These are phyloP conservation scores for Metroxylon sagu DNA, from an alignment of 176 grass and related monocot species.

Conservation along the genomic window DNA sequence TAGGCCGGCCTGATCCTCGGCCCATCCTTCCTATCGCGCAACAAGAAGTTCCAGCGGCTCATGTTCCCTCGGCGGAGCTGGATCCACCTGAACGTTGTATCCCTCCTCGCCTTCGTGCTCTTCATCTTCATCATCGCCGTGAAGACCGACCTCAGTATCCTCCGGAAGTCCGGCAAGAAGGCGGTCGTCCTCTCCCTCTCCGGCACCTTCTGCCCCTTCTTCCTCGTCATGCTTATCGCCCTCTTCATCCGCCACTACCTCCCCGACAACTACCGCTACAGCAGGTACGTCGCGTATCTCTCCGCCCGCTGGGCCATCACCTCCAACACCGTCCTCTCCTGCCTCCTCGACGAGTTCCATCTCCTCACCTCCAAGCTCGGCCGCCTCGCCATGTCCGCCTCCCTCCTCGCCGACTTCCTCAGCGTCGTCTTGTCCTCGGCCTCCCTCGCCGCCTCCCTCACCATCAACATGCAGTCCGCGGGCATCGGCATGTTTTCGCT, in stretches of 20 bases:
- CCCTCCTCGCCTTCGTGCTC: not conserved
- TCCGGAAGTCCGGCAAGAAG: conserved; percentile 8
- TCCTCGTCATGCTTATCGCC: conserved; percentile 7
- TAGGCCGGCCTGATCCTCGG: too few species aligned
- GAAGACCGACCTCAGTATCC: conserved; percentile 9
- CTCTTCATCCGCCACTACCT: too few species aligned
- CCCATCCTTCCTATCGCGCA: too few species aligned
- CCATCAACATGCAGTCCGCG: too few species aligned
- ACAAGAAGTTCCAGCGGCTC: too few species aligned
- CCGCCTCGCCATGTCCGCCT: conserved; percentile 73
- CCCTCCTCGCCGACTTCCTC: conserved; percentile 57
- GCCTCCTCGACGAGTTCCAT: conserved; percentile 56
- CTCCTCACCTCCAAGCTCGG: conserved; percentile 81
- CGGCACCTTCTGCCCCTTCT: conserved; percentile 20
- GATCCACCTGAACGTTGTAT: not conserved
- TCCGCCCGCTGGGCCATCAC: conserved; percentile 44
- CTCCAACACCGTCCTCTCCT: conserved; percentile 63
- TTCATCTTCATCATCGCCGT: conserved; percentile 12
- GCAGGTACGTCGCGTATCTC: too few species aligned
- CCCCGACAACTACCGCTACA: too few species aligned
- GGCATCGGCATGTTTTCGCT: conserved; percentile 10
- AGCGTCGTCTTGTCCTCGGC: conserved; percentile 27
- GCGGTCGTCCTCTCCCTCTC: conserved; percentile 17
- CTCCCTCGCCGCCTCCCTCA: too few species aligned
- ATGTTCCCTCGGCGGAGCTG: not conserved